These are phyloP conservation scores for Fusarium verticillioides DNA, from an alignment of 2,329 filamentous ascomycete genomes.

Conservation along the genomic window DNA sequence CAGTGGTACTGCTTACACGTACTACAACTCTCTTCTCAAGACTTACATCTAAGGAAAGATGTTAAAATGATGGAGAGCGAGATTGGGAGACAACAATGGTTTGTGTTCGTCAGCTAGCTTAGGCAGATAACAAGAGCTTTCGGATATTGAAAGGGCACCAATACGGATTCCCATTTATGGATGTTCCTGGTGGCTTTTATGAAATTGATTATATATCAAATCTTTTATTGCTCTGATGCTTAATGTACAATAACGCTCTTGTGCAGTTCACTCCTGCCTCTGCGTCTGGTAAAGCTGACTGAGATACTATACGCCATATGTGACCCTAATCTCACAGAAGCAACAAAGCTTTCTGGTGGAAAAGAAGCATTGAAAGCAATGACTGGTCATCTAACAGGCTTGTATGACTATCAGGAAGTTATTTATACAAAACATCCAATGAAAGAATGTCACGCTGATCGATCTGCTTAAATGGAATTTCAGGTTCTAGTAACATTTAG, in stretches of 20 bases:
- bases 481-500: rapidly evolving
- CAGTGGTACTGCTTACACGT: conserved; percentile 54
- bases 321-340: background rate
- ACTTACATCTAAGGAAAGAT: conserved; percentile 9
- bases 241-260: background rate
- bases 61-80: background rate
- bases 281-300: background rate
- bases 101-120: background rate
- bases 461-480: rapidly evolving
- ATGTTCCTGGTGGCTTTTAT: background rate
- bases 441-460: rapidly evolving
- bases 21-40: conserved; percentile 44
- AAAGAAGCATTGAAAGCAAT: rapidly evolving
- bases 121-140: background rate
- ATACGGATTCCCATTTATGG: background rate
- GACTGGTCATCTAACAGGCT: rapidly evolving
- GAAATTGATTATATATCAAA: background rate
- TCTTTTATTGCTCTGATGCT: rapidly evolving
- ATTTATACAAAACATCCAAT: rapidly evolving
- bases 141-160: rapidly evolving
- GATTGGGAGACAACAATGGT: rapidly evolving
- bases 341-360: rapidly evolving
- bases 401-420: rapidly evolving
- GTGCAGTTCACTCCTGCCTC: background rate
- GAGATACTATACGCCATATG: too few relatives aligned